Evolutionary conservation across 83 land plant genomes (phyloP).

Genomic region (Thuja plicata): DNA sequence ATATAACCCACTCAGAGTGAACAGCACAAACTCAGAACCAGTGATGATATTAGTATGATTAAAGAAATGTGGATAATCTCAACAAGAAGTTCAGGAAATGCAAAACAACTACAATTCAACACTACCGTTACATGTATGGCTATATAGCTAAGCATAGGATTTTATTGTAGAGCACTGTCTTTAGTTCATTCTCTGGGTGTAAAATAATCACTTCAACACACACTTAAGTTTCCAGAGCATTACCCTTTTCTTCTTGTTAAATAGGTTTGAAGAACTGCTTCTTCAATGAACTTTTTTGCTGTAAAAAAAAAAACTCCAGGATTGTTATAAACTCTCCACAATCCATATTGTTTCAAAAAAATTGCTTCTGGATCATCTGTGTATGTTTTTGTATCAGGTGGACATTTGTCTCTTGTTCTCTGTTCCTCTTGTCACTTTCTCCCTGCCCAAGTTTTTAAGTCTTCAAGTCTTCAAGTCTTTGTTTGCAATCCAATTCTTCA

Average conservation of each 20-base stretch:
- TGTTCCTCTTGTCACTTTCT: no score
- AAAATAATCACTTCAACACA: neutral
- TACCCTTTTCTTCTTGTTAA: neutral
- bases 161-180: neutral
- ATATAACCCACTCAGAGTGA: neutral
- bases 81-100: neutral
- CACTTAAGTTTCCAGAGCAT: neutral
- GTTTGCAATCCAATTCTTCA: no score
- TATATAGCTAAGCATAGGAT: neutral
- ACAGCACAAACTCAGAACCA: no score
- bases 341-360: no score
- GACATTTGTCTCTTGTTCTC: no score
- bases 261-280: neutral
- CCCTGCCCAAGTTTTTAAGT: no score
- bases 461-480: no score
- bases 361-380: no score
- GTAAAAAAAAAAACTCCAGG: neutral
- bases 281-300: neutral
- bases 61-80: neutral
- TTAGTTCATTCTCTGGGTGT: neutral
- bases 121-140: neutral
- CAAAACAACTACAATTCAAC: neutral
- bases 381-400: no score
- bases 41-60: no score
- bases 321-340: no score